Evolutionary conservation across 306 rosid species (phyloP), one percentile per base, ranked within the genome.

Genomic region (Rosa lucieae): DNA sequence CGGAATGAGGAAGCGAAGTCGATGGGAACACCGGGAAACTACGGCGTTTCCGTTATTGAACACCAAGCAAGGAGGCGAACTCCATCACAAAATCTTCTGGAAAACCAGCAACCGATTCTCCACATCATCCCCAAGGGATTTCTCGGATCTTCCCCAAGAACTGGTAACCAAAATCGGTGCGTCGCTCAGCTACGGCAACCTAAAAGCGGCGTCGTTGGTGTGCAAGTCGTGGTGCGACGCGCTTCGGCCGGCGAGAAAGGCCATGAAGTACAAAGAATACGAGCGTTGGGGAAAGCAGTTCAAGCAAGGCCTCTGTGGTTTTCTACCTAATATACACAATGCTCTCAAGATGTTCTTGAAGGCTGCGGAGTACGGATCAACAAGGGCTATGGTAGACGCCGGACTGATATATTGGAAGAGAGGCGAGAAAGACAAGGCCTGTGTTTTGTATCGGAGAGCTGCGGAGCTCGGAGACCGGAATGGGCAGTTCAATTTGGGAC

Each of bases 311-410:
- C 71, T 62, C 3, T 83, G 79, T 2, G 90, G 95, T 11, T 88
- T 94, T 43, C 80, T 77, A 3, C 83, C 75, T 8, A 87, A 87
- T 76, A 40, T 58, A 8, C 88, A 84, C 0, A 92, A 94, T 84
- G 97, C 99, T 2, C 88, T 92, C 2, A 85, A 88, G 10, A 85
- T 88, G 74, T 94, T 92, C 75, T 21, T 78, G 62, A 89, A 86
- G 78, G 98, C 89, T 32, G 95, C 87, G 32, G 85, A 84, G 66
- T 90, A 82, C 12, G 97, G 97, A 21, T 90, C 96, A 0, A 77
- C 97, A 4, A 67, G 87, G 70, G 97, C 93, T 4, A 92, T 91
- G 98, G 98, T 94, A 26, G 93, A 92, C 63, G 98, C 97, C 5
- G 94, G 98, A 8, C 87, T 92, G 2, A 80, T 94, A 69, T 85